Percentiles rank a stretch among this genome's conserved stretches.
phyloP scores from a whole-genome alignment of 1,139 yeast genomes.

The Geotrichum candidum region DNA sequence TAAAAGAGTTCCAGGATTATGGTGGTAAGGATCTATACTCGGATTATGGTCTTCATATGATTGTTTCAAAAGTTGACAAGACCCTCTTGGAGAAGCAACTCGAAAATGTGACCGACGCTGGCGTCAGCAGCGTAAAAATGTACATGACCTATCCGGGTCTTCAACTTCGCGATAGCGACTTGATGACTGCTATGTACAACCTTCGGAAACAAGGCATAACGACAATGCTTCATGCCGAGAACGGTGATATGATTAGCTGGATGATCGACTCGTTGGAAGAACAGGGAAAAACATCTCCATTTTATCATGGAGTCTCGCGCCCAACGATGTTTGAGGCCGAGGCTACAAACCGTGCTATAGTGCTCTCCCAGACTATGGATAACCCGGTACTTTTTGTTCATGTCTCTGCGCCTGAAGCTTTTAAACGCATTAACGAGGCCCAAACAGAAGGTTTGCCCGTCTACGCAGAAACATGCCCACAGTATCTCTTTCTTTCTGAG shows the following conservation, averaged over 20 bases:
- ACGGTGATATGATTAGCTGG: conserved; percentile 42
- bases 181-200: conserved; percentile 38
- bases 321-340: conserved; percentile 46
- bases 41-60: conserved; percentile 45
- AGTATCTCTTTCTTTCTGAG: conserved; percentile 41
- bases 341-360: conserved; percentile 45
- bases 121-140: conserved; percentile 43
- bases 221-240: conserved; percentile 48
- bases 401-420: conserved; percentile 43
- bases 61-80: conserved; percentile 35
- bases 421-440: conserved; percentile 40
- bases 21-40: conserved; percentile 37
- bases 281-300: conserved; percentile 39
- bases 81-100: conserved; percentile 31
- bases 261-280: conserved; percentile 39
- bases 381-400: conserved; percentile 45
- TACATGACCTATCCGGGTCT: conserved; percentile 45
- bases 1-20: conserved; percentile 14
- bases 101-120: conserved; percentile 28
- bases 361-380: conserved; percentile 40
- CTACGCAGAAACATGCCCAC: conserved; percentile 48
- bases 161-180: conserved; percentile 39
- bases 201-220: conserved; percentile 41
- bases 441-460: conserved; percentile 40
- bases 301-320: conserved; percentile 42